phyloP scores from a whole-genome alignment of 345 rosid species.

The Kandelia obovata region DNA sequence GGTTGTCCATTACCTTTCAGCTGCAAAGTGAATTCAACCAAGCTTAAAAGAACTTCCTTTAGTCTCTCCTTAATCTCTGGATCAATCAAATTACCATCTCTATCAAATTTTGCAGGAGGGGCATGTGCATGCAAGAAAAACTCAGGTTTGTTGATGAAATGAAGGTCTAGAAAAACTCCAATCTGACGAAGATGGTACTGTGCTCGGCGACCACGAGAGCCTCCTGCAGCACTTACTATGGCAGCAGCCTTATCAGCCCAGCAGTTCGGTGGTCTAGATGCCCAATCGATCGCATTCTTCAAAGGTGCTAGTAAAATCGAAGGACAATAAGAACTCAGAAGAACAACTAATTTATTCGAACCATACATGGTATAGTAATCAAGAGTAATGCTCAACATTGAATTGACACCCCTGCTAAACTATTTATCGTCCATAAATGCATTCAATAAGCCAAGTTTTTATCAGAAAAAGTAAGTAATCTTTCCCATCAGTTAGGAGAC shows the following conservation, averaged over 20 bases:
- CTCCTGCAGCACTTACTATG: constrained; percentile 61
- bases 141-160: constrained; percentile 86
- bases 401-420: too few species aligned
- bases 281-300: constrained; percentile 95
- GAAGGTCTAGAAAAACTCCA: constrained; percentile 76
- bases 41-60: constrained; percentile 50
- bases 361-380: too few species aligned
- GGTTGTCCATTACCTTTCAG: constrained; percentile 27
- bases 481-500: too few species aligned
- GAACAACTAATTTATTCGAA: too few species aligned
- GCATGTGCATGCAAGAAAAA: constrained; percentile 64
- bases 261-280: constrained; percentile 74
- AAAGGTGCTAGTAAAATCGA: constrained; percentile 45
- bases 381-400: too few species aligned
- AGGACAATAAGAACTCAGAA: not conserved
- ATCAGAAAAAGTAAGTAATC: too few species aligned
- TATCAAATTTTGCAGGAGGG: constrained; percentile 71
- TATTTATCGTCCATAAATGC: too few species aligned
- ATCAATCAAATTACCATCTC: constrained; percentile 64
- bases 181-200: constrained; percentile 84
- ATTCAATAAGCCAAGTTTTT: too few species aligned
- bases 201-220: constrained; percentile 54
- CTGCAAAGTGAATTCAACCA: constrained; percentile 52
- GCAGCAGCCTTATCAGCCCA: constrained; percentile 91
- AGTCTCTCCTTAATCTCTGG: constrained; percentile 41